Evolutionary conservation across 805 yeast genomes (phyloP).

Genomic region (Saccharomycopsis guyanensis): DNA sequence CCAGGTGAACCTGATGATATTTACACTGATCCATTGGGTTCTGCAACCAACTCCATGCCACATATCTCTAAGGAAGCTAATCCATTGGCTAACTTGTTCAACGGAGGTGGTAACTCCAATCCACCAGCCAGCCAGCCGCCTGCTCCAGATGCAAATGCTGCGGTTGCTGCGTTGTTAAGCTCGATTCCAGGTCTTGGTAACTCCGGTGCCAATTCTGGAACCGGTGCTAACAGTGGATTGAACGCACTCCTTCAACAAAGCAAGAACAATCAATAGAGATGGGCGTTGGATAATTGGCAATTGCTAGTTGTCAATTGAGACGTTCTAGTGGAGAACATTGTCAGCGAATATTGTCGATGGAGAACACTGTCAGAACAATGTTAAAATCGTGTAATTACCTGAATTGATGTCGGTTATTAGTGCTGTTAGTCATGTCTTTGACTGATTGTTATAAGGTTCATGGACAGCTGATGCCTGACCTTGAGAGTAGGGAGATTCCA

Average conservation of each 20-base stretch:
- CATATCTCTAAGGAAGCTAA: conserved; percentile 34
- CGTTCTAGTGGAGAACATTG: too few relatives aligned
- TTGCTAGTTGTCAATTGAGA: too few relatives aligned
- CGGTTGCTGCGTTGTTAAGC: conserved; percentile 20
- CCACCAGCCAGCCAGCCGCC: conserved; percentile 1
- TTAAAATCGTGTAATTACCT: too few relatives aligned
- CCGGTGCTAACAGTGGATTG: conserved; percentile 3
- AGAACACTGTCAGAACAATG: too few relatives aligned
- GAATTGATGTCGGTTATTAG: too few relatives aligned
- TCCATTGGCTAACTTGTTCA: conserved; percentile 44
- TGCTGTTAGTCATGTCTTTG: too few relatives aligned
- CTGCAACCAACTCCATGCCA: conserved; percentile 28
- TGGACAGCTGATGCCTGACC: too few relatives aligned
- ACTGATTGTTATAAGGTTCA: too few relatives aligned
- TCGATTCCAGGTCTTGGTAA: conserved; percentile 17
- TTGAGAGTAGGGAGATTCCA: too few relatives aligned
- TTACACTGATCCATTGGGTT: conserved; percentile 26
- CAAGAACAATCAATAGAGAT: neutral
- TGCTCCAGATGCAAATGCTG: conserved; percentile 7
- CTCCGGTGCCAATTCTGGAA: neutral
- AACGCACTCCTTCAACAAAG: conserved; percentile 13
- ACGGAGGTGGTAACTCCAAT: conserved; percentile 4
- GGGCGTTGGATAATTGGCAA: too few relatives aligned
- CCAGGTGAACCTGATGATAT: conserved; percentile 43
- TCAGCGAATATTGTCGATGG: too few relatives aligned